Conservation (phyloP, 2,329 filamentous ascomycete species). For the Graphium sp. region DNA sequence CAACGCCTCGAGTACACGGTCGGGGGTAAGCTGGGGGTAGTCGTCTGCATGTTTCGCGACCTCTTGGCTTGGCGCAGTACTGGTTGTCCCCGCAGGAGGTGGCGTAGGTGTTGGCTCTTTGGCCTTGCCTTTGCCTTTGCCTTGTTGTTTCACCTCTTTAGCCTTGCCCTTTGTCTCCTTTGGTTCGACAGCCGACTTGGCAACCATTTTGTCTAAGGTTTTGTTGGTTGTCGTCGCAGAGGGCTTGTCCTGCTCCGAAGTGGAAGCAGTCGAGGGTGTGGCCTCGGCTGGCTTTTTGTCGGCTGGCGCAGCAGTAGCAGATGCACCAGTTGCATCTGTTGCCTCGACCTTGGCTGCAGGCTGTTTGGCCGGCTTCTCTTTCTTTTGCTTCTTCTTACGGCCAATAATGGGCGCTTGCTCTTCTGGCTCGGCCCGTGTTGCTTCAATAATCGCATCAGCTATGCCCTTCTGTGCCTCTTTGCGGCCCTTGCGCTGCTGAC, state of each 20-base stretch:
- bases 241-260: conserved; percentile 4
- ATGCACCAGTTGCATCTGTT: conserved; percentile 3
- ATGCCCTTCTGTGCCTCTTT: conserved; percentile 52
- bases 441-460: conserved; percentile 32
- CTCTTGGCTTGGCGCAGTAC: too few relatives aligned
- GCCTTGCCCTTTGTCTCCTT: conserved; percentile 11
- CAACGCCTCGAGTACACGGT: too few relatives aligned
- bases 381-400: conserved; percentile 76
- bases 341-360: conserved; percentile 6
- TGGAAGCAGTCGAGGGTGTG: too few relatives aligned
- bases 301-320: too few relatives aligned
- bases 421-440: conserved; percentile 31
- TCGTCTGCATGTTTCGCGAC: too few relatives aligned
- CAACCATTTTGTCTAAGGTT: neutral
- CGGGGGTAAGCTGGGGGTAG: too few relatives aligned
- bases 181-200: neutral
- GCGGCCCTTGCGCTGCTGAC: conserved; percentile 60
- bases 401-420: conserved; percentile 58
- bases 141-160: conserved; percentile 12
- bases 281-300: too few relatives aligned
- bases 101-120: conserved; percentile 6
- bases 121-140: conserved; percentile 14
- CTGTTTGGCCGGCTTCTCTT: conserved; percentile 32
- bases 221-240: neutral
- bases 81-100: too few relatives aligned